Evolutionary conservation across 192 early-diverging fungal species (phyloP), one percentile per base, ranked within the genome.

Genomic region (Umbelopsis ramanniana): DNA sequence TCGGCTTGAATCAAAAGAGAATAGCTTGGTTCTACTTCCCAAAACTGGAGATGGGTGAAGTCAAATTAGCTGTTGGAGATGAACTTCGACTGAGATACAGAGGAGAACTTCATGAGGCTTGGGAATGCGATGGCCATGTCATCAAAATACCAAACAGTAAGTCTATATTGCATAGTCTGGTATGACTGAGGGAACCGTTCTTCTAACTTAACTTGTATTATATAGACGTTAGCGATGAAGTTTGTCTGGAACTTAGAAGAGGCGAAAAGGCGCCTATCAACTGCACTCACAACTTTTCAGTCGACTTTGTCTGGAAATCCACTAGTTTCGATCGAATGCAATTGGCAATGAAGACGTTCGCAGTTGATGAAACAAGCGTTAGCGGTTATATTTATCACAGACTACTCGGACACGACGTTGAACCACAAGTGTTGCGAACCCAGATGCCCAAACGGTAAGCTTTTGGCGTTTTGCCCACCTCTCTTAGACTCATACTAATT

Each of bases 231-330:
- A 97, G 90, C 52, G 96, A 98, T 80, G 98, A 99, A 73, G 95
- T 99, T 12, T 94, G 92, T 26, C 74, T 98, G n/a, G 97, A 99
- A 83, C 84, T 99, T 68, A 79, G 84, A 8, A 76, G 88, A 23
- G 74, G 74, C 43, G 85, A 89, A 37, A 88, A 92, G 29, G 87
- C 91, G 9, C 95, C 95, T 7, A 82, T 89, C 4, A 89, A 92
- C 0, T 91, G 90, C 72, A 93, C 91, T 22, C 93, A 93, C 79
- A 94, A 96, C 75, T 98, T 97, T 74, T 90, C 92, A 12, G 93
- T 98, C 19, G 97, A 98, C 70, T 98, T 97, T 88, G 96, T 99
- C 22, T 99, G 97, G 97, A 98, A 98, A 83, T 92, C 95, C 7
- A 96, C 94, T 5, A 94, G 94, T 19, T 99, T 96, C 82, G 96